Conservation (phyloP, 169 alveolate species). For the Plasmodium gonderi region DNA sequence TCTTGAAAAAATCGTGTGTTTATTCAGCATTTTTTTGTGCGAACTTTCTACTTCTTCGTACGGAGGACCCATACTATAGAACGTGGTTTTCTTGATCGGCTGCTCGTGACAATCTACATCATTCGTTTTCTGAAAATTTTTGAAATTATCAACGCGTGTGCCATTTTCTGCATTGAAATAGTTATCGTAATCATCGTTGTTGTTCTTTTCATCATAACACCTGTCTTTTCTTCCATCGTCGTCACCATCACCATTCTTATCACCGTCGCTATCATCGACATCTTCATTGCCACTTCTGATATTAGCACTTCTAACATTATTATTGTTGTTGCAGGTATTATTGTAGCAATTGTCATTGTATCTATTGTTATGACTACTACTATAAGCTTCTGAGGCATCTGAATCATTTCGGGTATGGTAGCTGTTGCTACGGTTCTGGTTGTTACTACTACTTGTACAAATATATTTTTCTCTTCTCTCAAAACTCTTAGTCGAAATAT, state of each 20-base stretch:
- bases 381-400: neutral
- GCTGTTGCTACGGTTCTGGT: neutral
- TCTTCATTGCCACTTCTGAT: neutral
- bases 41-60: neutral
- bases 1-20: constrained; percentile 4
- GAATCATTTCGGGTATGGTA: neutral
- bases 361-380: neutral
- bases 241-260: neutral
- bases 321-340: neutral
- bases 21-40: neutral
- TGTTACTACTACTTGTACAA: neutral
- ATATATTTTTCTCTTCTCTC: neutral
- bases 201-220: neutral
- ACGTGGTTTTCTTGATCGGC: neutral
- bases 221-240: neutral
- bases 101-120: neutral
- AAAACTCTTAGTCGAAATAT: neutral
- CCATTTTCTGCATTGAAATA: neutral
- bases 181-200: neutral
- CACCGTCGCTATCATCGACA: neutral
- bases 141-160: neutral
- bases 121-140: neutral
- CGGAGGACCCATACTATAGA: neutral
- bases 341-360: neutral
- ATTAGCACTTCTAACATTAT: neutral